phyloP scores from a whole-genome alignment of 441 rosid species.

The Populus hybrid region DNA sequence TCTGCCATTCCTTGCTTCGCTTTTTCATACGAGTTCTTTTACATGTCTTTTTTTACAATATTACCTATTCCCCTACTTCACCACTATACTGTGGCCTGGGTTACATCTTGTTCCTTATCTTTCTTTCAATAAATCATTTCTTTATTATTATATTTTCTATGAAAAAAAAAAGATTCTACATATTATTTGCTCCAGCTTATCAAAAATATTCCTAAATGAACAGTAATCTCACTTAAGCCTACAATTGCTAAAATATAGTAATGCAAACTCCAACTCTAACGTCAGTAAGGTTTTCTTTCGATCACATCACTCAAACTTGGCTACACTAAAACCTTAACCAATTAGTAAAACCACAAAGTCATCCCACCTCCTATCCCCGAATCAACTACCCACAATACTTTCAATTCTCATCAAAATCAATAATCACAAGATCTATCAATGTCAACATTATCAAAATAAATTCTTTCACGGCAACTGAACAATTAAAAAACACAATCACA shows the following conservation, averaged over 20 bases:
- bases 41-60: background rate
- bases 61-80: background rate
- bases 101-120: background rate
- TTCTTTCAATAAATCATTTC: background rate
- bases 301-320: background rate
- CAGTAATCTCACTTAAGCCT: background rate
- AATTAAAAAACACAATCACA: background rate
- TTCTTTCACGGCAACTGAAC: background rate
- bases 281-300: background rate
- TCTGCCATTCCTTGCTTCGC: background rate
- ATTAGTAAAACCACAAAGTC: background rate
- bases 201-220: background rate
- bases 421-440: background rate
- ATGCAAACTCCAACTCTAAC: background rate
- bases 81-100: background rate
- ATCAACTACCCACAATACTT: background rate
- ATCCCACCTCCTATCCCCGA: background rate
- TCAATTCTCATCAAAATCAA: background rate
- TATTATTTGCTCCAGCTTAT: background rate
- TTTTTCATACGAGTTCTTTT: background rate
- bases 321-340: background rate
- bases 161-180: background rate
- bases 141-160: background rate
- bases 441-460: background rate
- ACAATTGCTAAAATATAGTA: background rate